Conservation (phyloP, 2,329 filamentous ascomycete species). For the Monilinia fructigena region DNA sequence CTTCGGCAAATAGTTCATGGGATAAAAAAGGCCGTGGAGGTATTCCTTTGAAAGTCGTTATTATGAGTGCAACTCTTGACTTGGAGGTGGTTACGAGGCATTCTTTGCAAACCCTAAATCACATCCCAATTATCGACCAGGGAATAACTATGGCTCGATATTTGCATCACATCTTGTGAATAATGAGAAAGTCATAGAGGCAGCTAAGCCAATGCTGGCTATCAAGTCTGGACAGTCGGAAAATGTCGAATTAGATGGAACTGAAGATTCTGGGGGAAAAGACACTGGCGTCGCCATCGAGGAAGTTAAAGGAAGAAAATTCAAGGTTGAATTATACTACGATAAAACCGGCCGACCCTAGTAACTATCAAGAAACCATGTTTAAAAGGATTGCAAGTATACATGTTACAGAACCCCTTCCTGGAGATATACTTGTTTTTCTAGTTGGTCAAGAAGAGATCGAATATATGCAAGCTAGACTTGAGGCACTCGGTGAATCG, state of each 20-base stretch:
- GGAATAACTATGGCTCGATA: slow-evolving; percentile 33
- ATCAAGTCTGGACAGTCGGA: slow-evolving; percentile 1
- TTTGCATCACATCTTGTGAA: slow-evolving; percentile 32
- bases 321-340: slow-evolving; percentile 76
- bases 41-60: slow-evolving; percentile 77
- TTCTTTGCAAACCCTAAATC: slow-evolving; percentile 61
- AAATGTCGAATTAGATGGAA: neutral
- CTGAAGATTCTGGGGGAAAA: neutral
- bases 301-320: slow-evolving; percentile 83
- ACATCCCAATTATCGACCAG: slow-evolving; percentile 36
- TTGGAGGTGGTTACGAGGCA: slow-evolving; percentile 69
- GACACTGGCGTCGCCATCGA: slow-evolving; percentile 36
- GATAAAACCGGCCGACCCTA: slow-evolving; percentile 64
- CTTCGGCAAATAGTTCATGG: slow-evolving; percentile 71
- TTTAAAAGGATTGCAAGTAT: slow-evolving; percentile 82
- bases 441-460: slow-evolving; percentile 92
- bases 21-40: slow-evolving; percentile 66
- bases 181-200: slow-evolving; percentile 7
- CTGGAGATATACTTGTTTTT: slow-evolving; percentile 91
- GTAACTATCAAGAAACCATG: slow-evolving; percentile 76
- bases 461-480: slow-evolving; percentile 72
- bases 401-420: slow-evolving; percentile 83
- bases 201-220: slow-evolving; percentile 14
- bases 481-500: slow-evolving; percentile 74
- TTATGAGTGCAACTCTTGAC: slow-evolving; percentile 97